Evolutionary conservation across 2,329 filamentous ascomycete genomes (phyloP), one percentile per base, ranked within the genome.

Genomic region (Aspergillus tubingensis): DNA sequence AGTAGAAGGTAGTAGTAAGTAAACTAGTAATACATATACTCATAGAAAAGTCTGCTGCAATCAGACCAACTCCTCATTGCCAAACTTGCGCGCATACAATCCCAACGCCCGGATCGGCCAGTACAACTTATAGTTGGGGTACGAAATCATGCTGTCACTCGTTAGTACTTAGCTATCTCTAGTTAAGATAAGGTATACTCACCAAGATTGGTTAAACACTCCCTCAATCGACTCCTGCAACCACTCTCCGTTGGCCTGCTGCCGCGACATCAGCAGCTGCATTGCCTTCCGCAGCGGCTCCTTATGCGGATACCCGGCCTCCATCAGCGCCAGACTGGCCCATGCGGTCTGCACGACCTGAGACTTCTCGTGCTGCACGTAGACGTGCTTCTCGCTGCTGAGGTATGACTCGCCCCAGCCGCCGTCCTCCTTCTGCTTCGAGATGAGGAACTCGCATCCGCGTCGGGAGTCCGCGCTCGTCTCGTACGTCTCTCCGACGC

Each of bases 61-160:
- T 63, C 60, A 78, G 38, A 74, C 59, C 47, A 91, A 74, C 69
- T 80, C 82, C 59, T 88, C 85, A 62, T 91, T 82, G 0, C 89
- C 90, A 66, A 89, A 93, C 64, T 83, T 86, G 68, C 81, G 84
- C 4, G 89, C 87, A 81, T 92, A 99, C 86, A 97, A 89, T 5
- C 95, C 95, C 65, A 99, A 76, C 2, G 95, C 95, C 79, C 96
- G 96, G 74, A 98, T 90, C 1, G 94, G 88, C 77, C 97, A 99
- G 60, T 90, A 91, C 75, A 96, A 95, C 81, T 98, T 99, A 83
- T 99, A 99, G 82, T 99, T 99, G 47, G 94, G 94, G 73, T 99
- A 99, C 0, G 92, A 95, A 66, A 99, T 99, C 92, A 97, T 98
- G 82, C 87, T 88, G 61, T 59, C 50, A 23, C 30, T 53, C 30